Conservation (phyloP, 306 rosid genomes). For the Ormosia semicastrata region DNA sequence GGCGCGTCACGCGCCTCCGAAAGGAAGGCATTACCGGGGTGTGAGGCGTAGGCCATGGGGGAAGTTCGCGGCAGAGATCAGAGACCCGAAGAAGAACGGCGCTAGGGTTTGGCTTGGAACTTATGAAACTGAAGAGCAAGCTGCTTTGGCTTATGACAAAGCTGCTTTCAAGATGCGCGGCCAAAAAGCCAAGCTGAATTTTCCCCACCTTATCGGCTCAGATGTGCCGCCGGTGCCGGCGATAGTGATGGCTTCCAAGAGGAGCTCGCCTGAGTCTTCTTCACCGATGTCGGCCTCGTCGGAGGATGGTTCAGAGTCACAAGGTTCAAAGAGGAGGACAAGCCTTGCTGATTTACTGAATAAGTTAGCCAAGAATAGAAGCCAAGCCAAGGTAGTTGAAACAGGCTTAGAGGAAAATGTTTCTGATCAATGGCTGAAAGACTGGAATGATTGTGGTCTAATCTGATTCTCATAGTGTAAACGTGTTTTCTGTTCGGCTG, state of each 20-base stretch:
- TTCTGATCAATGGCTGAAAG: neutral
- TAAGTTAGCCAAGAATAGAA: neutral
- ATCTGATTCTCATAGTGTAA: neutral
- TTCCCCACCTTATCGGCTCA: constrained; percentile 47
- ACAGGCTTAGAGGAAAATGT: neutral
- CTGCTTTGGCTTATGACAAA: constrained; percentile 60
- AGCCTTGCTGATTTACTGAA: neutral
- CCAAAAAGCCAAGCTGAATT: constrained; percentile 61
- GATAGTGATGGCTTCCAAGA: neutral
- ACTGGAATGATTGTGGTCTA: neutral
- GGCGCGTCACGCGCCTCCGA: neutral
- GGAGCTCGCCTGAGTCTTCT: neutral
- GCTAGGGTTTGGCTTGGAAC: constrained; percentile 69
- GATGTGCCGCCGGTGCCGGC: neutral
- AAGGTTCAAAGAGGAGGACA: neutral
- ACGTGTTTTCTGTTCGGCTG: neutral
- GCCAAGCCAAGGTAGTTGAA: neutral
- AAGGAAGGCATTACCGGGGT: constrained; percentile 39
- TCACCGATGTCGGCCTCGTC: neutral
- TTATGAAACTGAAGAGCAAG: constrained; percentile 45
- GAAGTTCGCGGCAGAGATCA: constrained; percentile 60
- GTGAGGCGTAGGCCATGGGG: constrained; percentile 76
- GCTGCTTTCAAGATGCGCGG: constrained; percentile 65
- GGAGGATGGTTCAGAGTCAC: neutral
- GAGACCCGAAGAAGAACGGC: constrained; percentile 46